Conservation (phyloP, 176 grass and related monocot species). For the Phoenix dactylifera region DNA sequence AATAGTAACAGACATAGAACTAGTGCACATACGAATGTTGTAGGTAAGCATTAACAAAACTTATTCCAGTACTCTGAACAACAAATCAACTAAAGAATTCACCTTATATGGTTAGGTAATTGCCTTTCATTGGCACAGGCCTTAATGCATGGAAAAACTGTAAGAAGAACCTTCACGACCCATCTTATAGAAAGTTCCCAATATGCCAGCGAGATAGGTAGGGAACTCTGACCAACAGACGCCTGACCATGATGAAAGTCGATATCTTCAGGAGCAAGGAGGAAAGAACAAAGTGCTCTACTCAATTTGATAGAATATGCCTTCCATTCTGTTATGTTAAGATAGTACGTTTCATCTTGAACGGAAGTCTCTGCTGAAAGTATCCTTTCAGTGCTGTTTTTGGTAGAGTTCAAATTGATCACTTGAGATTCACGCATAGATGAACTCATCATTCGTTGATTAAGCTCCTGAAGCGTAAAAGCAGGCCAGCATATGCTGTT, state of each 20-base stretch:
- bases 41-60: too few species aligned
- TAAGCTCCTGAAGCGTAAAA: slow-evolving; percentile 64
- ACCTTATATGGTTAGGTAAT: slow-evolving; percentile 84
- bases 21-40: too few species aligned
- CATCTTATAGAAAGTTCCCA: slow-evolving; percentile 91
- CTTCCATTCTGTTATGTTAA: slow-evolving; percentile 59
- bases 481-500: slow-evolving; percentile 84
- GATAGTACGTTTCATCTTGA: slow-evolving; percentile 28
- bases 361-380: slow-evolving; percentile 20
- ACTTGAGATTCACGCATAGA: slow-evolving; percentile 18
- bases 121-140: slow-evolving; percentile 70
- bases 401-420: slow-evolving; percentile 13
- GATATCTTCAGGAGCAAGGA: slow-evolving; percentile 56
- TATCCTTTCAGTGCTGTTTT: slow-evolving; percentile 12
- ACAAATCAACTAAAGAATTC: slow-evolving; percentile 4
- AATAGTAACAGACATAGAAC: too few species aligned
- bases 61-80: too few species aligned
- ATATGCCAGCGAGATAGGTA: slow-evolving; percentile 70
- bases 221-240: slow-evolving; percentile 42
- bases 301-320: slow-evolving; percentile 67
- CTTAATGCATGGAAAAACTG: slow-evolving; percentile 88
- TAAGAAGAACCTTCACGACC: slow-evolving; percentile 87
- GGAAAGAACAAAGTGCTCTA: slow-evolving; percentile 68
- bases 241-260: slow-evolving; percentile 33
- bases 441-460: slow-evolving; percentile 20